Base-by-base conservation (phyloP, 2,329 filamentous ascomycete species). In the Juglanconis oblonga region DNA sequence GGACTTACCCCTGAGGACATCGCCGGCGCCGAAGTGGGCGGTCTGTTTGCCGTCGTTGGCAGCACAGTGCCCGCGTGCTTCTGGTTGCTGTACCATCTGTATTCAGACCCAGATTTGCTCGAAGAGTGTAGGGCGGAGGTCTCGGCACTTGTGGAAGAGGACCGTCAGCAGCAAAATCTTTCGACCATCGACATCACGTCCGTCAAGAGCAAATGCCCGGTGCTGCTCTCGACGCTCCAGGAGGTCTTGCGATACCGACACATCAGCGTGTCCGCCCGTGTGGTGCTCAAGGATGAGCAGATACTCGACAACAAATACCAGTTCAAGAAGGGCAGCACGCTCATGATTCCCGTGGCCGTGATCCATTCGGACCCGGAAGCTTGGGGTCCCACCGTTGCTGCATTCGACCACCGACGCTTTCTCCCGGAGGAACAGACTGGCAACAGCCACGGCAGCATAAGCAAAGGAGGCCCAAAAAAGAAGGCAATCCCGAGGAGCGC, bases 71-170 rank as follows among this genome's bases (percentile, higher is more conserved):
- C 74, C 2, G 67, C 74, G 0, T 48, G 69, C 0, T 78, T 77
- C 62, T 79, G 76, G 77, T 64, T 72, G 4, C 38, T 76, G 2
- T 73, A 69, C 35, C 70, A 73, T 52, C 64, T 78, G 11, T 70
- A 71, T 38, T 73, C 75, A 0, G 59, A 74, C 31, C 68, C 71
- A 0, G 38, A 45, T 0, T 62, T 74, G 0, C 64, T 77, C 1
- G 36, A 51, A 2, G 67, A 68, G 1, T 67, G 72, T 47, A 71
- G 75, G 3, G 9, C 29, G 11, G 64, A 66, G 24, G 5, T 66
- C 11, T n/a, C 31, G 5, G 38, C 24, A n/a, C 24, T 36, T 3
- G 55, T 61, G 42, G 47, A 32, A 38, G 13, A 49, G 11, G 48
- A 24, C 24, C 24, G 24, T 24, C 24, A 55, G 17, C 44, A 38